Conservation (phyloP, 441 rosid species). For the Gossypium trilobum region DNA sequence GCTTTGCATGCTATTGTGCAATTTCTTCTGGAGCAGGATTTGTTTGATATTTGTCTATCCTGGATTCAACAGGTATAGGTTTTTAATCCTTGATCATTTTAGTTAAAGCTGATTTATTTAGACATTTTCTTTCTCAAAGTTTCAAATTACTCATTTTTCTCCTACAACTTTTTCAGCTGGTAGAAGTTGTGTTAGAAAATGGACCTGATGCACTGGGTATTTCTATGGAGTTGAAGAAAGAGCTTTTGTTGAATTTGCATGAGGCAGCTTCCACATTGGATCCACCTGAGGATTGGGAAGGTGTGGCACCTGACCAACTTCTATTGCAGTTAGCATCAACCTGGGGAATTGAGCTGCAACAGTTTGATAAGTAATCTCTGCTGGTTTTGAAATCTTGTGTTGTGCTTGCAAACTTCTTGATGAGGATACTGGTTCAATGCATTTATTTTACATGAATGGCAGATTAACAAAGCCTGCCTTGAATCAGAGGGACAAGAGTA, state of each 20-base stretch:
- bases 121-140: not conserved
- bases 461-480: not conserved
- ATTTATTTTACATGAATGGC: not conserved
- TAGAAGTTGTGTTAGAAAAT: constrained; percentile 65
- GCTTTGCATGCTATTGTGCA: constrained; percentile 64
- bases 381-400: not conserved
- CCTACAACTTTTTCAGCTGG: constrained; percentile 39
- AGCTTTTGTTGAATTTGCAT: constrained; percentile 61
- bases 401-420: constrained; percentile 9
- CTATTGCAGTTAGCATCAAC: constrained; percentile 77
- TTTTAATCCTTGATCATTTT: constrained; percentile 7
- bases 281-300: constrained; percentile 93
- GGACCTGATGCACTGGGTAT: constrained; percentile 62
- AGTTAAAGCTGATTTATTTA: not conserved
- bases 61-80: constrained; percentile 87
- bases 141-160: not conserved
- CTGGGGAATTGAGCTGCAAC: constrained; percentile 76
- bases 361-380: constrained; percentile 39
- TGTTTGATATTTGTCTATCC: constrained; percentile 72
- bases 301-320: constrained; percentile 64
- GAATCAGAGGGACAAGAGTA: not conserved
- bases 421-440: not conserved
- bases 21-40: constrained; percentile 65
- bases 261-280: constrained; percentile 68
- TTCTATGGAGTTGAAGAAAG: constrained; percentile 80